phyloP scores from a whole-genome alignment of 352 stramenopile species.

The Saprolegnia diclina region DNA sequence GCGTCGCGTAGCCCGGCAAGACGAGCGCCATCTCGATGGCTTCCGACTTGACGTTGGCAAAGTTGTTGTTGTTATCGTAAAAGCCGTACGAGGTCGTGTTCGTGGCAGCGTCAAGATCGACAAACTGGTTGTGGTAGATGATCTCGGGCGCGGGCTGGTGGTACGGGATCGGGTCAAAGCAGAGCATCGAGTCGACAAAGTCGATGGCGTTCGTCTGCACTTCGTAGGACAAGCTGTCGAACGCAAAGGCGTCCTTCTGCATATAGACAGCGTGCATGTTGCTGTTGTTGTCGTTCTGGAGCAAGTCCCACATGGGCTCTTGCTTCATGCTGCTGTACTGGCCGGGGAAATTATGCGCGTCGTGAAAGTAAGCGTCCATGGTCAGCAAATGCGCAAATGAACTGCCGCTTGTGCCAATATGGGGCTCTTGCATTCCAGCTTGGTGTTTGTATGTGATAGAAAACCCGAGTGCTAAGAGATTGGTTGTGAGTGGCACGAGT shows the following conservation, averaged over 20 bases:
- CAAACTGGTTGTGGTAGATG: conserved; percentile 16
- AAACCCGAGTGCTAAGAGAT: not conserved
- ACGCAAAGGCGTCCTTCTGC: conserved; percentile 6
- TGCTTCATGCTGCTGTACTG: not conserved
- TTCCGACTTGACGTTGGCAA: not conserved
- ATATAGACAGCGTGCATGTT: not conserved
- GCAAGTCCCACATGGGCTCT: conserved; percentile 8
- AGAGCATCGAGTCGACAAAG: conserved; percentile 13
- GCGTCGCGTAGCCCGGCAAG: not conserved
- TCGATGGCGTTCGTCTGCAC: conserved; percentile 3
- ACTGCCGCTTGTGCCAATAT: not conserved
- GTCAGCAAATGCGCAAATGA: not conserved
- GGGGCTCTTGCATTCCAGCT: not conserved
- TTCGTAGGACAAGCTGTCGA: not conserved
- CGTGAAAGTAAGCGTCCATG: not conserved
- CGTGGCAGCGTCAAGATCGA: not conserved
- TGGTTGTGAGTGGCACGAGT: conserved; percentile 7
- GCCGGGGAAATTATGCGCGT: not conserved
- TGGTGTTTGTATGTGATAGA: not conserved
- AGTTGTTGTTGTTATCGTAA: not conserved
- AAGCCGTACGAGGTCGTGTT: not conserved
- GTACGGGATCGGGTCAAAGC: conserved; percentile 21
- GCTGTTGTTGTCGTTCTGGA: not conserved
- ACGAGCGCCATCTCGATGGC: not conserved
- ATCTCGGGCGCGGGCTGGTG: conserved; percentile 3